phyloP scores from a whole-genome alignment of 345 rosid genomes.

The Raphanus sativus region DNA sequence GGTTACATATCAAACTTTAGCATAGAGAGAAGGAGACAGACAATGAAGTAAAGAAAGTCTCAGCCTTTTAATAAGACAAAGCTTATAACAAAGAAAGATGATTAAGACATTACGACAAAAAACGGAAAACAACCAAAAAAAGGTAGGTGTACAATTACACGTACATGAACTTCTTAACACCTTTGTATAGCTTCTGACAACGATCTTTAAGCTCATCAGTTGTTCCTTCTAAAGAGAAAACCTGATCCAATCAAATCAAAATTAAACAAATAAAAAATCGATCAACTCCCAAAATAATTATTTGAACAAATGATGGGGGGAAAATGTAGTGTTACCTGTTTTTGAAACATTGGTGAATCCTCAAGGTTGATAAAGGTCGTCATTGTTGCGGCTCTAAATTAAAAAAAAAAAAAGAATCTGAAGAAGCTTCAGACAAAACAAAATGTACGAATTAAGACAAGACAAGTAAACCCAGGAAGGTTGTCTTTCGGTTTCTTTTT shows the following conservation, averaged over 20 bases:
- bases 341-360: slow-evolving; percentile 76
- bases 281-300: not conserved
- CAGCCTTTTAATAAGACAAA: slow-evolving; percentile 4
- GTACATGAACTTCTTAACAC: slow-evolving; percentile 65
- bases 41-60: not conserved
- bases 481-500: slow-evolving; percentile 8
- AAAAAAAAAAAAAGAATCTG: not conserved
- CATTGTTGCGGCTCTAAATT: slow-evolving; percentile 36
- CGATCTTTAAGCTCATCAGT: slow-evolving; percentile 74
- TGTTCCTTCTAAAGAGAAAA: slow-evolving; percentile 54
- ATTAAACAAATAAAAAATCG: not conserved
- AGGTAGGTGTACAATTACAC: slow-evolving; percentile 13
- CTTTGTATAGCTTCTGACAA: slow-evolving; percentile 69
- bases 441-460: not conserved
- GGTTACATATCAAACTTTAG: not conserved
- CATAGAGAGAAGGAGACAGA: not conserved
- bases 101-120: slow-evolving; percentile 19
- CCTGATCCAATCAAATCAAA: slow-evolving; percentile 36
- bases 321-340: slow-evolving; percentile 45
- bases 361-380: slow-evolving; percentile 61
- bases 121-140: not conserved
- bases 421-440: slow-evolving; percentile 20
- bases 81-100: not conserved
- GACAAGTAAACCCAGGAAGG: not conserved
- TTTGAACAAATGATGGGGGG: not conserved